A percentile compares a stretch with the other conserved stretches of the same genome.
These are phyloP conservation scores for Peterozyma xylosa DNA, from an alignment of 805 yeast species.

Conservation along the genomic window DNA sequence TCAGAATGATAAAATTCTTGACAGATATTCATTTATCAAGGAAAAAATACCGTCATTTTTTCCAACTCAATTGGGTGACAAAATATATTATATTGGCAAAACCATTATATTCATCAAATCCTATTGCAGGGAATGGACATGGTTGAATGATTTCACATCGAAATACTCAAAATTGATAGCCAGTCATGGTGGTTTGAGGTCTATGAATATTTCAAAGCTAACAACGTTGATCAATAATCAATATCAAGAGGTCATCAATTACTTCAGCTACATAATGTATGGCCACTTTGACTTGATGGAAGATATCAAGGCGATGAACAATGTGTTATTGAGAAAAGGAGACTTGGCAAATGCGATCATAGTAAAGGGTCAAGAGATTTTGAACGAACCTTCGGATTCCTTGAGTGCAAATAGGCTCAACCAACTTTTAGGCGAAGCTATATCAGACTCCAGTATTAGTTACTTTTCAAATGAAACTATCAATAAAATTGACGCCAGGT, in stretches of 20 bases:
- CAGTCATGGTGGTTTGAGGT: slow-evolving; percentile 22
- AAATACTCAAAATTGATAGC: slow-evolving; percentile 9
- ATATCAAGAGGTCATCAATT: slow-evolving; percentile 44
- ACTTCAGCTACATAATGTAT: slow-evolving; percentile 41
- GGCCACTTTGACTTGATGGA: slow-evolving; percentile 38
- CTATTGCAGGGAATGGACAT: slow-evolving; percentile 60
- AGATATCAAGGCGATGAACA: slow-evolving; percentile 58
- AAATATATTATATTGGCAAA: slow-evolving; percentile 65
- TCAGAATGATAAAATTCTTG: not conserved
- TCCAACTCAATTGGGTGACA: slow-evolving; percentile 27
- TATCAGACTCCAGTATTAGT: slow-evolving; percentile 43
- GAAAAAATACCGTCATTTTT: slow-evolving; percentile 40
- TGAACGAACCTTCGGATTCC: slow-evolving; percentile 55
- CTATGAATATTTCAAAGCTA: slow-evolving; percentile 19
- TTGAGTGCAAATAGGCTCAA: slow-evolving; percentile 63
- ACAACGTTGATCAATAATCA: slow-evolving; percentile 31
- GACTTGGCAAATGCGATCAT: slow-evolving; percentile 72
- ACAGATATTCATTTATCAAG: slow-evolving; percentile 7
- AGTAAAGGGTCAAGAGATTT: slow-evolving; percentile 39
- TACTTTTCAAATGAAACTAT: slow-evolving; percentile 30
- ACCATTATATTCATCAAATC: slow-evolving; percentile 55
- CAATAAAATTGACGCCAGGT: slow-evolving; percentile 70
- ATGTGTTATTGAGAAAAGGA: slow-evolving; percentile 67
- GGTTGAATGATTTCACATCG: slow-evolving; percentile 43
- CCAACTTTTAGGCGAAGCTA: slow-evolving; percentile 55